These are phyloP conservation scores for Saturnispora halmiae DNA, from an alignment of 805 yeast species.

Conservation along the genomic window DNA sequence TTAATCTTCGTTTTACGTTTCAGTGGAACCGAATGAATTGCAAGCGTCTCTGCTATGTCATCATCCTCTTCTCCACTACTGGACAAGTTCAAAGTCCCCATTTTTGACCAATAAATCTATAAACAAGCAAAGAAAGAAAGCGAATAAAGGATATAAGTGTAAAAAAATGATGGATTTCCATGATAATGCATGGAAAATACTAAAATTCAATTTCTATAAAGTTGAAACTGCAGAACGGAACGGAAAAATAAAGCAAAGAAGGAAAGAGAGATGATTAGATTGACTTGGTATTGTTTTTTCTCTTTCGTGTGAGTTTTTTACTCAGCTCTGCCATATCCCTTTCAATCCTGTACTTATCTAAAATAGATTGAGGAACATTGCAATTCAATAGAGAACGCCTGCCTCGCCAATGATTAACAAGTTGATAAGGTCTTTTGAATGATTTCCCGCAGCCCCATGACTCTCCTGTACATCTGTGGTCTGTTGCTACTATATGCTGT, in stretches of 20 bases:
- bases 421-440: slow-evolving; percentile 28
- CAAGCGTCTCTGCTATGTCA: neutral
- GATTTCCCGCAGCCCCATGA: slow-evolving; percentile 28
- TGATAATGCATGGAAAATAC: no score
- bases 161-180: neutral
- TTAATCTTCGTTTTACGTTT: neutral
- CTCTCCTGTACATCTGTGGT: slow-evolving; percentile 23
- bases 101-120: neutral
- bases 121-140: neutral
- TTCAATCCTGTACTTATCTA: slow-evolving; percentile 1
- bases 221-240: no score
- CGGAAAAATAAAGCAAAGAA: no score
- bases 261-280: neutral
- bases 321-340: slow-evolving; percentile 6
- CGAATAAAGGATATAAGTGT: no score
- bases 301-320: slow-evolving; percentile 4
- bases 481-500: slow-evolving; percentile 22
- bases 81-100: slow-evolving; percentile 1
- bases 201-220: no score
- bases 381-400: slow-evolving; percentile 25
- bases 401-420: slow-evolving; percentile 29
- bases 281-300: neutral
- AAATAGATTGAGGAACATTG: slow-evolving; percentile 19
- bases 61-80: slow-evolving; percentile 1
- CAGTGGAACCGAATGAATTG: neutral